Conservation (phyloP, 2,329 filamentous ascomycete species). For the Exophiala sideris region DNA sequence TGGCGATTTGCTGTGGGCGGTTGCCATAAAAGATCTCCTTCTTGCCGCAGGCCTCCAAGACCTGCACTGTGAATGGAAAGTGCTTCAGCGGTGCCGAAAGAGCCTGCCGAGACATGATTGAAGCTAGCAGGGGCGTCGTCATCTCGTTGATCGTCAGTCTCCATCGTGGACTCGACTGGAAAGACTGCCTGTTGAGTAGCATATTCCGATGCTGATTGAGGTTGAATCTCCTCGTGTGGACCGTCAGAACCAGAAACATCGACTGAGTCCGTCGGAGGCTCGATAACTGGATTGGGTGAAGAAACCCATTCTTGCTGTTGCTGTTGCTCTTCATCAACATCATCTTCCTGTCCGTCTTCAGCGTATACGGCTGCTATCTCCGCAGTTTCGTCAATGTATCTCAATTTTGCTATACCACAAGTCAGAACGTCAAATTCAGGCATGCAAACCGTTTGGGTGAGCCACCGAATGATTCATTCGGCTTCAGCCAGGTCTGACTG, state of each 20-base stretch:
- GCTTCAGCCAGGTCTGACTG: slow-evolving; percentile 34
- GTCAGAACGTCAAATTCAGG: not conserved
- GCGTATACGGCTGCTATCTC: slow-evolving; percentile 26
- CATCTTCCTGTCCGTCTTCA: not conserved
- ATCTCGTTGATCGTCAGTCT: not conserved
- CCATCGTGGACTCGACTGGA: not conserved
- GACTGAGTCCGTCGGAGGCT: not conserved
- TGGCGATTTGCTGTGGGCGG: not conserved
- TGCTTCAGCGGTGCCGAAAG: not conserved
- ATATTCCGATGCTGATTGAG: not conserved
- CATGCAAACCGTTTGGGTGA: not conserved
- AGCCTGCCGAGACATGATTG: not conserved
- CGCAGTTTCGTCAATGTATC: slow-evolving; percentile 30
- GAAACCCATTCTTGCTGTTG: not conserved
- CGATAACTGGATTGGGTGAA: not conserved
- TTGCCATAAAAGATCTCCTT: not conserved
- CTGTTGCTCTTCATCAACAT: not conserved
- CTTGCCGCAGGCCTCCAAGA: not conserved
- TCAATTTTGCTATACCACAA: slow-evolving; percentile 13
- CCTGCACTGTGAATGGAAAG: not conserved
- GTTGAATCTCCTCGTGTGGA: not conserved
- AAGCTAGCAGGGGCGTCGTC: not conserved
- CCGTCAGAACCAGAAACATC: not conserved
- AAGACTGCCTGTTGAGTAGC: not conserved
- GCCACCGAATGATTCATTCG: slow-evolving; percentile 23